phyloP scores from a whole-genome alignment of 2,329 filamentous ascomycete species.

The Cytospora piceae region DNA sequence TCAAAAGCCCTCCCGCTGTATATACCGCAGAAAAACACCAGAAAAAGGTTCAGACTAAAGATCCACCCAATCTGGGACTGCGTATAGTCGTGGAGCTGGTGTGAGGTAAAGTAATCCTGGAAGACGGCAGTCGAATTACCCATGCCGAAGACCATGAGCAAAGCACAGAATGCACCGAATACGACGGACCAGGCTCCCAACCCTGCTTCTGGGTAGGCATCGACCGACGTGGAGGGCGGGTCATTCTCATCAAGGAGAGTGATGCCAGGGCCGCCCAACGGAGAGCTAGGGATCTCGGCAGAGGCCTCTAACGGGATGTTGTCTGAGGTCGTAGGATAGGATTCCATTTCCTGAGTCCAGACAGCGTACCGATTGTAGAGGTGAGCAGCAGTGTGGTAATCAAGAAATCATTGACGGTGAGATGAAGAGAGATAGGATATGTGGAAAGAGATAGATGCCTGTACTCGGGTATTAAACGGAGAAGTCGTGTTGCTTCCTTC shows the following conservation, averaged over 20 bases:
- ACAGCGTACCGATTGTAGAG: too few species aligned
- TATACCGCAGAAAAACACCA: conserved; percentile 80
- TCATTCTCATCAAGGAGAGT: too few species aligned
- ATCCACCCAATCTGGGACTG: conserved; percentile 80
- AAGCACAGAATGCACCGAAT: conserved; percentile 72
- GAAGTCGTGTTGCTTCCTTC: too few species aligned
- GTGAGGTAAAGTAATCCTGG: conserved; percentile 72
- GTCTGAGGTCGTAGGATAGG: background rate
- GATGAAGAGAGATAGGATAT: too few species aligned
- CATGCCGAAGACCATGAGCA: conserved; percentile 71
- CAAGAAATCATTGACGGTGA: too few species aligned
- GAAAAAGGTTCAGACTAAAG: conserved; percentile 77
- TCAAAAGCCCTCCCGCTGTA: conserved; percentile 85
- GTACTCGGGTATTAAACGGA: too few species aligned
- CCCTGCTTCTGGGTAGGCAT: conserved; percentile 73
- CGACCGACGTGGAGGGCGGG: too few species aligned
- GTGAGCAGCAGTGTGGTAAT: too few species aligned
- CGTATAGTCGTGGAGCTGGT: conserved; percentile 70
- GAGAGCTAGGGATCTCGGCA: too few species aligned
- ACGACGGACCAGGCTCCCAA: conserved; percentile 74
- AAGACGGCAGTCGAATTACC: conserved; percentile 77
- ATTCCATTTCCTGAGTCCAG: background rate
- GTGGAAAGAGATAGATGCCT: too few species aligned
- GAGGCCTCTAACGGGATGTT: too few species aligned
- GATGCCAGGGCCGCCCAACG: too few species aligned